These are phyloP conservation scores for Fagus sylvatica DNA, from an alignment of 306 rosid species.

Conservation along the genomic window DNA sequence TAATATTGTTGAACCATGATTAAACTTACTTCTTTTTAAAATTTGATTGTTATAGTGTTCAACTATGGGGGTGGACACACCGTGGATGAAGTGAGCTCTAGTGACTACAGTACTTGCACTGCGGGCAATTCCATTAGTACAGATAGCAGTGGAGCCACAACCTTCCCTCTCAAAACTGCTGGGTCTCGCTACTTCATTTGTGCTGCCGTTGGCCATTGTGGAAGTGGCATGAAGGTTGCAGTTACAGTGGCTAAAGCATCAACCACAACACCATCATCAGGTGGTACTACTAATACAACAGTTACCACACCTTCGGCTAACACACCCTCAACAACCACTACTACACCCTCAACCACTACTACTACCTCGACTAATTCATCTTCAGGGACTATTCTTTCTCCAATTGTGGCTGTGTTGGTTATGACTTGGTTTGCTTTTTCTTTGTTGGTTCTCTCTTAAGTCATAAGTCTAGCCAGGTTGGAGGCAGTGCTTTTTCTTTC, in stretches of 20 bases:
- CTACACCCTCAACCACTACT: slow-evolving; percentile 17
- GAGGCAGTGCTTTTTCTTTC: slow-evolving; percentile 75
- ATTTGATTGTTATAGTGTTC: slow-evolving; percentile 44
- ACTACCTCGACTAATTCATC: slow-evolving; percentile 37
- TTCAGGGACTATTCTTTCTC: slow-evolving; percentile 32
- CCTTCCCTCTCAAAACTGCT: slow-evolving; percentile 58
- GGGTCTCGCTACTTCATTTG: slow-evolving; percentile 87
- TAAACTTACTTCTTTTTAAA: background rate
- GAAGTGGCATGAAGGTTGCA: slow-evolving; percentile 83
- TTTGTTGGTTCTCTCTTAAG: slow-evolving; percentile 28
- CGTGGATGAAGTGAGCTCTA: slow-evolving; percentile 70
- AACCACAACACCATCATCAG: slow-evolving; percentile 26
- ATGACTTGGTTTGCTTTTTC: slow-evolving; percentile 33
- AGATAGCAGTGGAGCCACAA: slow-evolving; percentile 73
- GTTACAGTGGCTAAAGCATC: slow-evolving; percentile 51
- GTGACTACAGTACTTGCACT: slow-evolving; percentile 72
- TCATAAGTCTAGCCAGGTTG: slow-evolving; percentile 47
- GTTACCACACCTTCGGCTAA: slow-evolving; percentile 21
- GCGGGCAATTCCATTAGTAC: slow-evolving; percentile 58
- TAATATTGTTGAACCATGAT: too few relatives aligned
- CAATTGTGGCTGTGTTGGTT: slow-evolving; percentile 28
- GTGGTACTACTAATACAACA: slow-evolving; percentile 26
- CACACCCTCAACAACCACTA: slow-evolving; percentile 34
- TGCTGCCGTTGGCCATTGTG: slow-evolving; percentile 57
- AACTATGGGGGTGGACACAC: slow-evolving; percentile 80